Base-by-base conservation (phyloP, 768 basidiomycete species). In the Krasilnikovozyma curviuscula region DNA sequence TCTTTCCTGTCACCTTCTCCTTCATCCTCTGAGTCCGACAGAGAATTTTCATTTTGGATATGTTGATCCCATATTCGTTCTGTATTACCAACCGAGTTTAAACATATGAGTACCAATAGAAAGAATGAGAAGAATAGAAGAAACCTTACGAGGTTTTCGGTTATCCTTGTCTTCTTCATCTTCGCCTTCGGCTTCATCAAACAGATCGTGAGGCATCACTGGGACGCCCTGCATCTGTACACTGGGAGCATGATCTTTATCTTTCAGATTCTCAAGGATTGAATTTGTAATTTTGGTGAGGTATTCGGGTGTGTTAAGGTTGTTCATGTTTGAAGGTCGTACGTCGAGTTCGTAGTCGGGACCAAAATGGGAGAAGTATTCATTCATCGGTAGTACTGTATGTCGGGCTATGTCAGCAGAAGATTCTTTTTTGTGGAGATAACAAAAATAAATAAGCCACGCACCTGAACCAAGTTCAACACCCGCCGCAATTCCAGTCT, bases 311-410 rank as follows among this genome's bases (percentile, higher is more conserved):
- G 83, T 83, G 61, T 98, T 98, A 68, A 91, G 68, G 60, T 98
- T 85, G 1, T 93, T 88, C 52, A 85, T 81, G 61, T 97, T 98
- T 12, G 84, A 88, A 12, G 85, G 69, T 58, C 80, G 83, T 25
- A 98, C 93, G 61, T 98, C 85, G 29, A 98, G 73, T 61, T 88
- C 77, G 59, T 97, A 95, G 59, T 91, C 85, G 3, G 93, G 93
- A 0, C 93, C 93, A 63, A 95, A 97, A 65, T 97, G 97, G 61
- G 97, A 91, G 60, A 89, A 97, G 67, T 97, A 98, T 66, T 98
- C 93, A 59, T 97, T 98, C 54, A 89, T 80, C 2, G 93, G 93
- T 46, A 98, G 91, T 61, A 83, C 91, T 89, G 57, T 19, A 25
- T 3, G 25, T 14, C 23, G 9, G 46, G 31, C 32, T 8, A 25